phyloP scores from a whole-genome alignment of 768 basidiomycete genomes.

The Boletellus ananiceps region DNA sequence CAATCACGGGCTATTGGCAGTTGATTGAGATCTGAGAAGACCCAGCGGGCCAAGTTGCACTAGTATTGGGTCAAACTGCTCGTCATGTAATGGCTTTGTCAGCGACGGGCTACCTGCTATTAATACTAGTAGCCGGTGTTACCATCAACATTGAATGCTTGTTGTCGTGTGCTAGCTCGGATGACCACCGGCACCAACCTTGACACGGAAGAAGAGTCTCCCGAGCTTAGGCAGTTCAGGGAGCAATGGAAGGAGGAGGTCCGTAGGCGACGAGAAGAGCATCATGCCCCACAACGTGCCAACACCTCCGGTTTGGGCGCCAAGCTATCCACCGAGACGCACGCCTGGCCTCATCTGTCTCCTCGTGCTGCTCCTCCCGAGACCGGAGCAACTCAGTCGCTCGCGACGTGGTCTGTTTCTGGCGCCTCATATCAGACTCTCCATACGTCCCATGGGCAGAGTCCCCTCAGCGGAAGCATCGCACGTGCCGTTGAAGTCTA shows the following conservation, averaged over 20 bases:
- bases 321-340: conserved; percentile 6
- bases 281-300: conserved; percentile 2
- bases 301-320: background rate
- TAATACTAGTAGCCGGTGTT: background rate
- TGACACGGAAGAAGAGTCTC: conserved; percentile 39
- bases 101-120: background rate
- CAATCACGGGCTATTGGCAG: too few relatives aligned
- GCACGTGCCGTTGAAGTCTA: conserved; percentile 62
- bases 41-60: too few relatives aligned
- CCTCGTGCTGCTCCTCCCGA: background rate
- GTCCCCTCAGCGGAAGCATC: conserved; percentile 33
- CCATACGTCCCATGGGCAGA: conserved; percentile 24
- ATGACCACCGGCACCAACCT: background rate
- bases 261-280: conserved; percentile 27
- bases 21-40: too few relatives aligned
- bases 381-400: conserved; percentile 5
- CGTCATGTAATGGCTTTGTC: conserved; percentile 7
- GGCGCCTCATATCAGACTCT: conserved; percentile 12
- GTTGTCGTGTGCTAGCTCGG: background rate
- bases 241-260: conserved; percentile 72
- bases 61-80: too few relatives aligned
- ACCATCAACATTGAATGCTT: background rate
- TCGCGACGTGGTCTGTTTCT: conserved; percentile 10
- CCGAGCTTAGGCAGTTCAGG: conserved; percentile 67
- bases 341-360: conserved; percentile 2